Conservation (phyloP, 2,329 filamentous ascomycete genomes). For the Bertia moriformis region DNA sequence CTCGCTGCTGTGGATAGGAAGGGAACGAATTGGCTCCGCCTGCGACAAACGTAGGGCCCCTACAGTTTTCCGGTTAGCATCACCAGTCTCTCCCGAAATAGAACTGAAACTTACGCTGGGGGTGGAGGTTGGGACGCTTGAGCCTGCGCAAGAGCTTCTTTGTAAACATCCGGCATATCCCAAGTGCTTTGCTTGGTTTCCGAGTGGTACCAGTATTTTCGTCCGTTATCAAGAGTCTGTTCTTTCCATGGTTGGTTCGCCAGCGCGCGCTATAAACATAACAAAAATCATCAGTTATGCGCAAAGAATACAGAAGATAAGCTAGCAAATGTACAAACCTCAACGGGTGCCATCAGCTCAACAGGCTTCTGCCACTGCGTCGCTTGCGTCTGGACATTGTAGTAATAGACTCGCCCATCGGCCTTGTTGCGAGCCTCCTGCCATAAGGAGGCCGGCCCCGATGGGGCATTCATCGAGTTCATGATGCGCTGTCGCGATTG, state of each 20-base stretch:
- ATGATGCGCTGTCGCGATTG: neutral
- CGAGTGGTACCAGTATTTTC: conserved; percentile 90
- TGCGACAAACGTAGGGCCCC: neutral
- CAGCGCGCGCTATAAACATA: conserved; percentile 52
- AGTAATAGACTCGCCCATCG: conserved; percentile 82
- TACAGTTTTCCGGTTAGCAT: no score
- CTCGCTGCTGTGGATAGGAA: neutral
- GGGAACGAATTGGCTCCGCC: neutral
- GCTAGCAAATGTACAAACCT: conserved; percentile 37
- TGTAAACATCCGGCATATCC: conserved; percentile 80
- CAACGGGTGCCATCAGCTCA: conserved; percentile 70
- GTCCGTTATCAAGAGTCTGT: conserved; percentile 72
- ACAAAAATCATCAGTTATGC: conserved; percentile 2
- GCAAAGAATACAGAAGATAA: conserved; percentile 2
- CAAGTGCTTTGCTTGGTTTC: conserved; percentile 86
- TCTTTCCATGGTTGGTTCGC: conserved; percentile 83
- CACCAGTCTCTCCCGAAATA: neutral
- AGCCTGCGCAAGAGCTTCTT: conserved; percentile 42
- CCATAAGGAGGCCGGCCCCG: conserved; percentile 43
- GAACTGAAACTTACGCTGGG: conserved; percentile 19
- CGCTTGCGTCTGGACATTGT: conserved; percentile 69
- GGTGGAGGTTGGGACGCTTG: conserved; percentile 15
- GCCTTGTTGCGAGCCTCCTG: conserved; percentile 66
- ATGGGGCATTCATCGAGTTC: neutral
- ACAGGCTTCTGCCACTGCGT: conserved; percentile 92